These are phyloP conservation scores for Penicillium sp. DNA, from an alignment of 2,329 filamentous ascomycete species.

Conservation along the genomic window DNA sequence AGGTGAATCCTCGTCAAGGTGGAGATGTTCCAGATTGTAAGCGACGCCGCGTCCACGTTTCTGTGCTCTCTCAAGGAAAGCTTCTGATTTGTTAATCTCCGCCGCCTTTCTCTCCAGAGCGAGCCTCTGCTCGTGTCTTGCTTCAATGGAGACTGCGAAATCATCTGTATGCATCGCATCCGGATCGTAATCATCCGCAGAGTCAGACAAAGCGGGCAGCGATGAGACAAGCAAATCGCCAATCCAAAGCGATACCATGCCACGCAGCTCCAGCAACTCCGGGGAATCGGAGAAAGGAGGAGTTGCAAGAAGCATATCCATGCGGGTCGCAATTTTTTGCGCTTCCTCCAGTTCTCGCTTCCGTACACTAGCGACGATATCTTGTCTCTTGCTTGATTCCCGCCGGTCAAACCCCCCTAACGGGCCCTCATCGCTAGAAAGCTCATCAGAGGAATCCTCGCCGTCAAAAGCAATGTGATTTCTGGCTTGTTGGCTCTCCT, in stretches of 20 bases:
- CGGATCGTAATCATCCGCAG: constrained; percentile 17
- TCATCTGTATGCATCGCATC: constrained; percentile 28
- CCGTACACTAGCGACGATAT: constrained; percentile 45
- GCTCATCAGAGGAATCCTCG: constrained; percentile 30
- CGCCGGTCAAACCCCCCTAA: constrained; percentile 28
- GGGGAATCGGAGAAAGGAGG: constrained; percentile 71
- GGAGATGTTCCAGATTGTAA: constrained; percentile 35
- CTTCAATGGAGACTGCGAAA: constrained; percentile 33
- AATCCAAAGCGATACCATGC: constrained; percentile 74
- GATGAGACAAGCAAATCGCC: constrained; percentile 63
- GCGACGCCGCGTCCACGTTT: constrained; percentile 37
- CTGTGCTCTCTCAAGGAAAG: constrained; percentile 41
- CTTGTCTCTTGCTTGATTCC: constrained; percentile 39
- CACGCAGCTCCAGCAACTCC: constrained; percentile 70
- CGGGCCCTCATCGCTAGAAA: constrained; percentile 39
- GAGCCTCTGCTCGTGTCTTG: constrained; percentile 36
- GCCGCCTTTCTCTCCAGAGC: constrained; percentile 39
- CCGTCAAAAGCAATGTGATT: constrained; percentile 38
- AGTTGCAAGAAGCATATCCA: constrained; percentile 72
- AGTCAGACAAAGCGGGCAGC: constrained; percentile 27
- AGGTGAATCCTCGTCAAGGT: constrained; percentile 32
- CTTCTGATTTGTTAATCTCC: constrained; percentile 39
- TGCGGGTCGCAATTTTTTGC: constrained; percentile 64
- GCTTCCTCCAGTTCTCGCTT: constrained; percentile 62
- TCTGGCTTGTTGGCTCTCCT: constrained; percentile 57